Evolutionary conservation across 1,284 basidiomycete species (phyloP).

Genomic region (Leccinum ponderosum): DNA sequence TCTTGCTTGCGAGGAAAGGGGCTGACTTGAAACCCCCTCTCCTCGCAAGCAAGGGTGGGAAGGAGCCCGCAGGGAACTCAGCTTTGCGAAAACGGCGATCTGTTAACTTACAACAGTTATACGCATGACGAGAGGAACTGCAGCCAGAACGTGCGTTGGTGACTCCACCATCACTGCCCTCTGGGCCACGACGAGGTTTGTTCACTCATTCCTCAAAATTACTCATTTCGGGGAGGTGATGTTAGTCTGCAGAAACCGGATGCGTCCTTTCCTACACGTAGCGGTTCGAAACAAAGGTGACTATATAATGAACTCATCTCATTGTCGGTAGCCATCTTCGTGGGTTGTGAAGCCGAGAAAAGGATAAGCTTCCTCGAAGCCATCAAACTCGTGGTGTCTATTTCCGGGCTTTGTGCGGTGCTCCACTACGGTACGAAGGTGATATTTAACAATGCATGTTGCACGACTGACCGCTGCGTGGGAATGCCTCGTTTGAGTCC

Average conservation of each 20-base stretch:
- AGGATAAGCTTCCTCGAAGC: background rate
- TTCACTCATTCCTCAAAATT: background rate
- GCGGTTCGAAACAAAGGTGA: background rate
- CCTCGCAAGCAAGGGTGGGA: no score
- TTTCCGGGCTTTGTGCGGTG: background rate
- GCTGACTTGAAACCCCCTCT: no score
- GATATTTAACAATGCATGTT: background rate
- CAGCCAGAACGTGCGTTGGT: background rate
- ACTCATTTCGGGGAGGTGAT: background rate
- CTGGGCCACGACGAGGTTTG: background rate
- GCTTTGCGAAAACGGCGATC: background rate
- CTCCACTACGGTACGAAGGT: background rate
- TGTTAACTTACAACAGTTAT: background rate
- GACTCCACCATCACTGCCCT: background rate
- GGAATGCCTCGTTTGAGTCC: background rate
- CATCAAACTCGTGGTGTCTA: background rate
- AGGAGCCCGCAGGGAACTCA: no score
- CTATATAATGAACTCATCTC: background rate
- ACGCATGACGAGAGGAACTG: background rate
- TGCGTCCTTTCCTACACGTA: background rate
- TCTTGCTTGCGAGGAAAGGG: no score
- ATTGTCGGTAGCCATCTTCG: background rate
- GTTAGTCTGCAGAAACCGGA: background rate
- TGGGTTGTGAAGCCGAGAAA: background rate
- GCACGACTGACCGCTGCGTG: background rate